These are phyloP conservation scores for Ambrosiella cleistominuta DNA, from an alignment of 2,329 filamentous ascomycete species.

Conservation along the genomic window DNA sequence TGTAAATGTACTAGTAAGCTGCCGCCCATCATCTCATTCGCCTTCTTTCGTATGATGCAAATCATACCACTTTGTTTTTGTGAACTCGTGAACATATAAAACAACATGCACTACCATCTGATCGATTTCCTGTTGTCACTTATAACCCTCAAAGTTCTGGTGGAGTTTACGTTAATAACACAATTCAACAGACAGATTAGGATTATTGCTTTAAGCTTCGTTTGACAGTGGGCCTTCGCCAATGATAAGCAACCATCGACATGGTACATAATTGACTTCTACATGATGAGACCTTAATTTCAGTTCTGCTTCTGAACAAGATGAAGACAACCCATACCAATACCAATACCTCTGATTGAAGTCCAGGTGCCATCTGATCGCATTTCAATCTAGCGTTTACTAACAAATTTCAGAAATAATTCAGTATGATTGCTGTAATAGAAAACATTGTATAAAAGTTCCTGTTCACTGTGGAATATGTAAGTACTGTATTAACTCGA, in stretches of 20 bases:
- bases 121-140: conserved; percentile 18
- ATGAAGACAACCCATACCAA: conserved; percentile 49
- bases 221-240: no score
- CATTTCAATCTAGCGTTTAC: background rate
- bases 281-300: conserved; percentile 46
- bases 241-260: background rate
- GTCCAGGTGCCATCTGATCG: background rate
- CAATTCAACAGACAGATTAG: no score
- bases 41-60: conserved; percentile 11
- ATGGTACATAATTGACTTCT: conserved; percentile 15
- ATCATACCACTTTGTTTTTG: conserved; percentile 13
- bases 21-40: background rate
- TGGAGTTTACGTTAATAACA: no score
- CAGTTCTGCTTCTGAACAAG: conserved; percentile 60
- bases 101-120: conserved; percentile 65
- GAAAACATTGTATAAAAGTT: background rate
- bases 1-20: background rate
- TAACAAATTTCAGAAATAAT: background rate
- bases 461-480: background rate
- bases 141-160: background rate
- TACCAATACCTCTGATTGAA: conserved; percentile 17
- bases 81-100: conserved; percentile 25
- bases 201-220: no score
- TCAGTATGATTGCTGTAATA: background rate
- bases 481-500: background rate